phyloP scores from a whole-genome alignment of 2,329 filamentous ascomycete genomes.

The Penicillium psychrosexuale region DNA sequence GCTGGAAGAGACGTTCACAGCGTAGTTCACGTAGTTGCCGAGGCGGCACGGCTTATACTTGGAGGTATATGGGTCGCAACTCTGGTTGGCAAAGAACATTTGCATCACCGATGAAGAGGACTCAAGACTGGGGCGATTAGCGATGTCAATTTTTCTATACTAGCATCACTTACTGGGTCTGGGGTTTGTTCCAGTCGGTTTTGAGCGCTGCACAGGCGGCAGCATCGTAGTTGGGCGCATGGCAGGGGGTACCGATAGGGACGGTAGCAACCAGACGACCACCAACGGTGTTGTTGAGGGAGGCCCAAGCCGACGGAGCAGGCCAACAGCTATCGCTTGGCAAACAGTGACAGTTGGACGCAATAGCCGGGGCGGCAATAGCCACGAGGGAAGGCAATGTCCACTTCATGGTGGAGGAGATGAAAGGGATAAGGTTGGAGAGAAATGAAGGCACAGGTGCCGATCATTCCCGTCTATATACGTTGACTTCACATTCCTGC shows the following conservation, averaged over 20 bases:
- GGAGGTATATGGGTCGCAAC: conserved; percentile 31
- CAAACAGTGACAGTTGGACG: conserved; percentile 24
- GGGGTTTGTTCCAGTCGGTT: conserved; percentile 27
- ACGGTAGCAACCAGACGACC: conserved; percentile 40
- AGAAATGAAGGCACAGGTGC: conserved; percentile 5
- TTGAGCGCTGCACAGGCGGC: conserved; percentile 20
- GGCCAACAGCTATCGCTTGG: conserved; percentile 42
- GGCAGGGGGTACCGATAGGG: conserved; percentile 39
- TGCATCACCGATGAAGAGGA: conserved; percentile 36
- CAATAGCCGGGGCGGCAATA: conserved; percentile 12
- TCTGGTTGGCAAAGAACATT: conserved; percentile 33
- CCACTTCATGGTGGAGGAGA: conserved; percentile 27
- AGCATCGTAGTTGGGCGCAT: conserved; percentile 28
- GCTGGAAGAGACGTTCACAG: conserved; percentile 34
- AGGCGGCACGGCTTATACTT: conserved; percentile 23
- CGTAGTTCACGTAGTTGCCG: conserved; percentile 33
- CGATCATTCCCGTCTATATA: conserved; percentile 9
- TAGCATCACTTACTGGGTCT: conserved; percentile 24
- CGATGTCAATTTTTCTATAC: not conserved
- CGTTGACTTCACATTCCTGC: not conserved
- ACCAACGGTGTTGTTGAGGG: conserved; percentile 37
- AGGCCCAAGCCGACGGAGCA: conserved; percentile 29
- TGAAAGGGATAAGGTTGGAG: not conserved
- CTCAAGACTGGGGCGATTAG: conserved; percentile 14
- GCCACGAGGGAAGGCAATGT: conserved; percentile 13